phyloP scores from a whole-genome alignment of 371 early-diverging fungal genomes.

The Nosema muscidifuracis region DNA sequence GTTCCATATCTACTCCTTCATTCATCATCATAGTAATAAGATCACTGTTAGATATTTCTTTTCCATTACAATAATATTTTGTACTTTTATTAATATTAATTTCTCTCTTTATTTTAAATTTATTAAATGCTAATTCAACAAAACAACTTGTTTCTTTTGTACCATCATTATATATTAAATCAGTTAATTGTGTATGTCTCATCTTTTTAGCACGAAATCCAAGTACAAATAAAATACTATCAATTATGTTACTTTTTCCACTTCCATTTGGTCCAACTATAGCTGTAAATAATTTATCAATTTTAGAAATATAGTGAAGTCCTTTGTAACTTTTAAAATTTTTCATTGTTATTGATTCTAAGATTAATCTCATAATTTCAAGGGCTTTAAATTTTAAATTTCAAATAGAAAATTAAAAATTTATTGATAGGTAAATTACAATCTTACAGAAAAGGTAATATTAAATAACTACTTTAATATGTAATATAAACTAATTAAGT shows the following conservation, averaged over 20 bases:
- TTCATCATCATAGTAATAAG: slow-evolving; percentile 70
- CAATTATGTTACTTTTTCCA: slow-evolving; percentile 98
- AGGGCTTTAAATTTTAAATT: too few relatives aligned
- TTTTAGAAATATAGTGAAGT: slow-evolving; percentile 50
- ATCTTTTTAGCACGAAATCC: slow-evolving; percentile 96
- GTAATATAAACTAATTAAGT: too few relatives aligned
- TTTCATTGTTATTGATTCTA: slow-evolving; percentile 43
- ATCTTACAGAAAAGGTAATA: too few relatives aligned
- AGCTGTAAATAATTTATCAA: slow-evolving; percentile 64
- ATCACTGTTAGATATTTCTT: slow-evolving; percentile 16
- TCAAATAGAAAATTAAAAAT: too few relatives aligned
- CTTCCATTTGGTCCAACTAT: slow-evolving; percentile 97
- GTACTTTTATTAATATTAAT: slow-evolving; percentile 39
- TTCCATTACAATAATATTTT: slow-evolving; percentile 65
- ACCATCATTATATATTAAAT: slow-evolving; percentile 87
- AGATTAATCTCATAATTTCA: slow-evolving; percentile 29
- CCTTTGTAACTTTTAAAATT: slow-evolving; percentile 64
- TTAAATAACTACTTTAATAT: too few relatives aligned
- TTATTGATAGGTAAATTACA: too few relatives aligned
- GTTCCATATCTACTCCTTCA: slow-evolving; percentile 89
- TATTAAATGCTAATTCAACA: slow-evolving; percentile 87
- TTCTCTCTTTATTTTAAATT: slow-evolving; percentile 59
- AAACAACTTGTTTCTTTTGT: slow-evolving; percentile 70
- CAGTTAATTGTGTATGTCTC: slow-evolving; percentile 85
- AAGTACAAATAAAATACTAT: slow-evolving; percentile 94